Base-by-base conservation (phyloP, 139 green algal genomes). In the Asterochloris sp. region DNA sequence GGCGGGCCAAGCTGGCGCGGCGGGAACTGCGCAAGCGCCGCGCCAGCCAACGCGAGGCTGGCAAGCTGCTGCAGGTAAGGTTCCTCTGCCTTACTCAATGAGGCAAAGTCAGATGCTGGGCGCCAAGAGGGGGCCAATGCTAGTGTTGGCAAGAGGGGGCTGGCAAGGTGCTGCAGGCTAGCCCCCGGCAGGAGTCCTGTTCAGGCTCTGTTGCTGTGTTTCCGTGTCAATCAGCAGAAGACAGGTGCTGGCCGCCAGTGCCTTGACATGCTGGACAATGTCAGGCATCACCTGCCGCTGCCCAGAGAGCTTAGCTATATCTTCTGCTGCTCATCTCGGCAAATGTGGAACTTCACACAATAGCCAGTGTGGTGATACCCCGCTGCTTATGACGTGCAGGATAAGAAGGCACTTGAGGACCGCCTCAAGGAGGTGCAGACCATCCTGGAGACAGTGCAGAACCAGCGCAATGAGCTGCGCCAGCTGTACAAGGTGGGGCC, bases 391-490 rank as follows among this genome's bases (percentile, higher is more conserved):
- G 8, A 62, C 28, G 64, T 86, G 83, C 78, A 94, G 89, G 95
- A 98, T 91, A 98, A 98, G 91, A 89, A 93, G 73, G 89, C 84
- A 14, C 89, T 98, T 75, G 93, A 98, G 85, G 77, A 63, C 21
- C 85, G 86, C 79, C 79, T 95, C 38, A 81, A 87, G 79, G 93
- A 97, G 83, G 78, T 96, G 84, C 82, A 92, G 73, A 83, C 77
- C 69, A 93, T 92, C 69, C 87, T 97, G 79, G 92, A 95, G 82
- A 91, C 87, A 27, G 89, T 97, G 76, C 91, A 96, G 86, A 86
- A 92, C 83, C 93, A 97, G 90, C 87, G 93, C 78, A 94, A 96
- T 81, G 94, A 97, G 84, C 88, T 96, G 79, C 87, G 90, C 12
- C 86, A 94, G 88, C 86, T 92, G 82, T 89, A 88, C 68, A 86